These are phyloP conservation scores for Zygoascus tannicola DNA, from an alignment of 805 yeast species.

Conservation along the genomic window DNA sequence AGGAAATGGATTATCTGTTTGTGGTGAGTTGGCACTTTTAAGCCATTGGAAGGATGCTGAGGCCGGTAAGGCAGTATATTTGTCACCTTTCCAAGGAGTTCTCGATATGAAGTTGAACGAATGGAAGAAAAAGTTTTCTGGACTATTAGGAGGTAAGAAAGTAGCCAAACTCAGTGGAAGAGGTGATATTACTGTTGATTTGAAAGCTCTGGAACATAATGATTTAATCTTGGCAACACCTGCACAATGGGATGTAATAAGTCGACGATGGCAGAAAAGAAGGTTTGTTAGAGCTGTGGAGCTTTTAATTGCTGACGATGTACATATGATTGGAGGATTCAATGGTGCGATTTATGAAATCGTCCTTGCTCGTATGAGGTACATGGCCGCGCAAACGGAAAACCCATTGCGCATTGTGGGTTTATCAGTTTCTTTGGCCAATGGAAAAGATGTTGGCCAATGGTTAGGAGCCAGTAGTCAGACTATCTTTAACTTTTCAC, in stretches of 20 bases:
- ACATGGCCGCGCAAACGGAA: conserved; percentile 59
- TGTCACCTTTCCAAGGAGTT: conserved; percentile 53
- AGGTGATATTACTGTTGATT: conserved; percentile 43
- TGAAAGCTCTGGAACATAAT: conserved; percentile 44
- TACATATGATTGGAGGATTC: conserved; percentile 55
- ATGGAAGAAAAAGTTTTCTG: conserved; percentile 37
- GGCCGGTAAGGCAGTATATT: conserved; percentile 61
- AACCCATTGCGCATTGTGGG: conserved; percentile 53
- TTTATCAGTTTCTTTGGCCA: conserved; percentile 58
- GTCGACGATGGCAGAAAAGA: conserved; percentile 78
- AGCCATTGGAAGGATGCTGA: conserved; percentile 57
- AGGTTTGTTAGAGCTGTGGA: conserved; percentile 57
- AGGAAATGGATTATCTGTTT: conserved; percentile 64
- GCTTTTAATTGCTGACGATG: conserved; percentile 62
- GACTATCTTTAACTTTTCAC: conserved; percentile 59
- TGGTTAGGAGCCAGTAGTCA: conserved; percentile 70
- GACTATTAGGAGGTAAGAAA: conserved; percentile 46
- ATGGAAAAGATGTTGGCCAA: conserved; percentile 67
- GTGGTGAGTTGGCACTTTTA: conserved; percentile 66
- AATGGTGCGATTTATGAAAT: conserved; percentile 62
- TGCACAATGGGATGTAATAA: conserved; percentile 57
- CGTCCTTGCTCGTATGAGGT: conserved; percentile 59
- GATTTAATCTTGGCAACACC: conserved; percentile 76
- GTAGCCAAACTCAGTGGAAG: conserved; percentile 50
- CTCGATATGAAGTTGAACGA: conserved; percentile 37